phyloP scores from a whole-genome alignment of 257 asterid species.

The Coffea eugenioides region DNA sequence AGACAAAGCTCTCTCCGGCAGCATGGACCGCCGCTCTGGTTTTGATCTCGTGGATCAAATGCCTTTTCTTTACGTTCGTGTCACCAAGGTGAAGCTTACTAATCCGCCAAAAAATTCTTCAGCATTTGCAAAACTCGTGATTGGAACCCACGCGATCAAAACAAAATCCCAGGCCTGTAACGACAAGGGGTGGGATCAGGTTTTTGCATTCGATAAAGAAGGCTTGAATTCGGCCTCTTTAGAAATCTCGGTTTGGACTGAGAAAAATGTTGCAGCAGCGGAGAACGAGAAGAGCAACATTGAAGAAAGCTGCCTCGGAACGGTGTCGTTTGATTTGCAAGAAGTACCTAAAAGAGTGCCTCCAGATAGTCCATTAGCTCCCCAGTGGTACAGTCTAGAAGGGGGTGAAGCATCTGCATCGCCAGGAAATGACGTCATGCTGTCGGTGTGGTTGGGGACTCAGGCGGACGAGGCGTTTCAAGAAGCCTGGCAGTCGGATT shows the following conservation, averaged over 20 bases:
- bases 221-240: slow-evolving; percentile 67
- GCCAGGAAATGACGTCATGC: slow-evolving; percentile 77
- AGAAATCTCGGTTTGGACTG: slow-evolving; percentile 55
- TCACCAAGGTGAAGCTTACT: slow-evolving; percentile 58
- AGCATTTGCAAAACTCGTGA: slow-evolving; percentile 61
- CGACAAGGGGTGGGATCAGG: slow-evolving; percentile 76
- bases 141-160: slow-evolving; percentile 69
- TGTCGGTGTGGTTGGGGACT: slow-evolving; percentile 88
- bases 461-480: slow-evolving; percentile 90
- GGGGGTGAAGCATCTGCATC: slow-evolving; percentile 38
- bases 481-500: slow-evolving; percentile 97
- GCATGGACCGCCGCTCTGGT: slow-evolving; percentile 48
- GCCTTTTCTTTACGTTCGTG: slow-evolving; percentile 80
- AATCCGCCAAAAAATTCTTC: slow-evolving; percentile 46
- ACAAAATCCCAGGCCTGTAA: slow-evolving; percentile 44
- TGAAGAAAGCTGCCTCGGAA: slow-evolving; percentile 47
- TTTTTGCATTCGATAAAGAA: slow-evolving; percentile 84
- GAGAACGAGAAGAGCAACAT: slow-evolving; percentile 19
- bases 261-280: slow-evolving; percentile 42
- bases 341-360: slow-evolving; percentile 90
- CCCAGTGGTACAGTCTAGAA: slow-evolving; percentile 88
- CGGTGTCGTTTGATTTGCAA: slow-evolving; percentile 71
- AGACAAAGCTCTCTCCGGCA: slow-evolving; percentile 38
- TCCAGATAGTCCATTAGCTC: slow-evolving; percentile 90
- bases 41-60: slow-evolving; percentile 85